These are phyloP conservation scores for Phlebopus sp. DNA, from an alignment of 1,284 basidiomycete genomes.

Conservation along the genomic window DNA sequence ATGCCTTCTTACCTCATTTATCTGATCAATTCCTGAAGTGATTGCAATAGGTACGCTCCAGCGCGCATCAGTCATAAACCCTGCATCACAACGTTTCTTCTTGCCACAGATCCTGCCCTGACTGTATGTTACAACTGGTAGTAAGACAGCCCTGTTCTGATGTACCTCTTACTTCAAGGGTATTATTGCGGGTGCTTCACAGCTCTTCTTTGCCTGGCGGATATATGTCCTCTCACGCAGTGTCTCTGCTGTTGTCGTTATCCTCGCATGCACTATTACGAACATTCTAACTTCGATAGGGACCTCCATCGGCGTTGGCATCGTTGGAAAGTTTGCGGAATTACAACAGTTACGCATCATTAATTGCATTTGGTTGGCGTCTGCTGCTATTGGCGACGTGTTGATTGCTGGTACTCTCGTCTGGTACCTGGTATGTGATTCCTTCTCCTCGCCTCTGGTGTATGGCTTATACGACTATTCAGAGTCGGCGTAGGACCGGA, in stretches of 20 bases:
- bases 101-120: too few relatives aligned
- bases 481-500: constrained; percentile 19
- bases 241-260: not conserved
- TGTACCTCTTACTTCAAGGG: constrained; percentile 13
- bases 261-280: constrained; percentile 5
- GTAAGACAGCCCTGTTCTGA: too few relatives aligned
- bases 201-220: constrained; percentile 39
- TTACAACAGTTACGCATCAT: constrained; percentile 23
- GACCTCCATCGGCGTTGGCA: constrained; percentile 14
- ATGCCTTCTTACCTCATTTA: too few relatives aligned
- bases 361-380: constrained; percentile 20
- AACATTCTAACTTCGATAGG: constrained; percentile 21
- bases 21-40: too few relatives aligned
- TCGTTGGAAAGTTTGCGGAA: constrained; percentile 10
- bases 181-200: constrained; percentile 31
- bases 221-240: constrained; percentile 25
- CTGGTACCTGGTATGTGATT: constrained; percentile 14
- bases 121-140: too few relatives aligned
- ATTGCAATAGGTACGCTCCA: too few relatives aligned
- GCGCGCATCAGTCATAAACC: too few relatives aligned
- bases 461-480: too few relatives aligned
- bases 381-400: constrained; percentile 13
- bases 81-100: too few relatives aligned
- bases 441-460: not conserved
- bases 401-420: constrained; percentile 14